These are phyloP conservation scores for Lecanosticta acicola DNA, from an alignment of 2,329 filamentous ascomycete genomes.

Conservation along the genomic window DNA sequence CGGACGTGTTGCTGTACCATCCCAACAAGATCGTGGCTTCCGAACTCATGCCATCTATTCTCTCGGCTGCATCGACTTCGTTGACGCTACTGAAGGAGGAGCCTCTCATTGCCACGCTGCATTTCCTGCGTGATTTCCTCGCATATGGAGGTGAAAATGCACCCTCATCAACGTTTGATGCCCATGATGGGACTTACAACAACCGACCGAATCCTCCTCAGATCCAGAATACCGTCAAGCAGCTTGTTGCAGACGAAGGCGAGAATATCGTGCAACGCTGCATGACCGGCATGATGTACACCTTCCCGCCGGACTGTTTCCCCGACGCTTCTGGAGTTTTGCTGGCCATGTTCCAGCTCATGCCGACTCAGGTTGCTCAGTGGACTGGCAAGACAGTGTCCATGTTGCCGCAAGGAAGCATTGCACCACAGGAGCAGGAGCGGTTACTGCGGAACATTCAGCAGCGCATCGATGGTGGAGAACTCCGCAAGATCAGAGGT, in stretches of 20 bases:
- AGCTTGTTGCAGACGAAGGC: conserved; percentile 61
- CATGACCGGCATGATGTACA: conserved; percentile 98
- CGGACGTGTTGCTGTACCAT: conserved; percentile 90
- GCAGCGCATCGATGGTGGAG: conserved; percentile 61
- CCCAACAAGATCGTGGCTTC: conserved; percentile 78
- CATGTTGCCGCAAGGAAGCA: conserved; percentile 74
- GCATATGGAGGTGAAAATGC: conserved; percentile 76
- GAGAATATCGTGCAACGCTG: conserved; percentile 79
- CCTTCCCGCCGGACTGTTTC: conserved; percentile 92
- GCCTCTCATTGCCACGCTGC: conserved; percentile 81
- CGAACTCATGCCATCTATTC: conserved; percentile 70
- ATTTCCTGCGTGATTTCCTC: conserved; percentile 86
- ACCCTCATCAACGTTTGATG: conserved; percentile 56
- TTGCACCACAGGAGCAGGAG: conserved; percentile 74
- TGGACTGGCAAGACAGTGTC: conserved; percentile 83
- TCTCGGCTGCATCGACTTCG: conserved; percentile 80
- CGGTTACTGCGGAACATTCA: conserved; percentile 74
- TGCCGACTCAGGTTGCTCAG: conserved; percentile 69
- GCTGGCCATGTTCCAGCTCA: conserved; percentile 78
- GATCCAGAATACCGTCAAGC: conserved; percentile 66
- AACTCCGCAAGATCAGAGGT: conserved; percentile 72
- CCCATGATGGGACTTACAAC: conserved; percentile 35
- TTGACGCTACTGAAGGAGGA: conserved; percentile 86
- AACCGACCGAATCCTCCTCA: conserved; percentile 59
- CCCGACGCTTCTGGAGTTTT: conserved; percentile 91